phyloP scores from a whole-genome alignment of 495 filamentous ascomycete species.

The Thermochaetoides thermophila region DNA sequence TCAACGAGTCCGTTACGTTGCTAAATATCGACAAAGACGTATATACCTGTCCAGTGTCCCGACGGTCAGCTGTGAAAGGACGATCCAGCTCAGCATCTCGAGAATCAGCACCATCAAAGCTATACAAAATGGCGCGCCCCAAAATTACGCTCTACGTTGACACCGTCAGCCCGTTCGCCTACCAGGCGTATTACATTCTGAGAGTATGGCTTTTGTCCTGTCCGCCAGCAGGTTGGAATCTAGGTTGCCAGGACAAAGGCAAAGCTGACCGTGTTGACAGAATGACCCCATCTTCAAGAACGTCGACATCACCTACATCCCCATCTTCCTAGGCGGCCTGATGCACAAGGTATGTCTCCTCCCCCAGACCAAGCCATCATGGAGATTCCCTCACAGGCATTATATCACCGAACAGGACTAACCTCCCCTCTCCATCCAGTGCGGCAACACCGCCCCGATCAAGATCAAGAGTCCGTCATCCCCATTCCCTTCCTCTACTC shows the following conservation, averaged over 20 bases:
- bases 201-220: slow-evolving; percentile 27
- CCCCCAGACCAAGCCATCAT: too few relatives aligned
- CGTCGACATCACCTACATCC: slow-evolving; percentile 47
- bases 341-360: slow-evolving; percentile 36
- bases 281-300: slow-evolving; percentile 41
- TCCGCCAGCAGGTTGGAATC: too few relatives aligned
- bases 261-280: neutral
- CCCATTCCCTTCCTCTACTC: neutral
- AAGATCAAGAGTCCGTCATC: slow-evolving; percentile 46
- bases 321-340: slow-evolving; percentile 55
- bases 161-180: slow-evolving; percentile 56
- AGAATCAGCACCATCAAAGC: too few relatives aligned
- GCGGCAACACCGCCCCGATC: slow-evolving; percentile 48
- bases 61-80: too few relatives aligned
- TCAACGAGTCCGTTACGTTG: too few relatives aligned
- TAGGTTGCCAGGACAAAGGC: too few relatives aligned
- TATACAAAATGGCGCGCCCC: slow-evolving; percentile 33
- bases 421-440: slow-evolving; percentile 12
- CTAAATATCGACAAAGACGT: too few relatives aligned
- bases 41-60: too few relatives aligned
- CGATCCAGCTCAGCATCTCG: too few relatives aligned
- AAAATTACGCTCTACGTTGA: slow-evolving; percentile 55
- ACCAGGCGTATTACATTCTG: slow-evolving; percentile 50
- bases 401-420: too few relatives aligned
- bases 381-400: too few relatives aligned